Conservation (phyloP, 805 yeast genomes). For the Saturnispora silvae region DNA sequence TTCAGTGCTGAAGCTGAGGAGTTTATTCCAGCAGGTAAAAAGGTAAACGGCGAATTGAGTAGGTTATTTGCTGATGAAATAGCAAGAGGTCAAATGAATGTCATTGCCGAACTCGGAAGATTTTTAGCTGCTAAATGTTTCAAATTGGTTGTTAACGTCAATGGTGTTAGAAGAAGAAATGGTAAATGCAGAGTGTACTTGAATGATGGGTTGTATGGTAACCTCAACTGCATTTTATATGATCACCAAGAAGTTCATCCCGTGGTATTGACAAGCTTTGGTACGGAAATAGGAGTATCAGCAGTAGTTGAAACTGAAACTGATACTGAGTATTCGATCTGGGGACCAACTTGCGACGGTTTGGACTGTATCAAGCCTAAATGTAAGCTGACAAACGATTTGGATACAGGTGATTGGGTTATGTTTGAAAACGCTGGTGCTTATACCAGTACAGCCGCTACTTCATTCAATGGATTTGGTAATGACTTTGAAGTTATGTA, state of each 20-base stretch:
- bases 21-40: conserved; percentile 48
- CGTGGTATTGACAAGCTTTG: conserved; percentile 45
- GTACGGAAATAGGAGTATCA: neutral
- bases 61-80: conserved; percentile 43
- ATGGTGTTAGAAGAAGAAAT: conserved; percentile 55
- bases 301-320: neutral
- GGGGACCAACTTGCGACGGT: conserved; percentile 99
- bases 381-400: conserved; percentile 44
- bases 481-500: conserved; percentile 50
- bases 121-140: conserved; percentile 79
- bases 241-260: conserved; percentile 83
- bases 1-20: conserved; percentile 41
- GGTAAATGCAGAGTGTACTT: conserved; percentile 62
- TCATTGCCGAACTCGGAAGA: conserved; percentile 94
- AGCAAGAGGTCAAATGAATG: conserved; percentile 23
- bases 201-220: conserved; percentile 94
- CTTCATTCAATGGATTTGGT: conserved; percentile 83
- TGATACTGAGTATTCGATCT: conserved; percentile 45
- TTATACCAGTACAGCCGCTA: conserved; percentile 86
- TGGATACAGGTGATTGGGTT: conserved; percentile 85
- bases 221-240: conserved; percentile 83
- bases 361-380: conserved; percentile 65
- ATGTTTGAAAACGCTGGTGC: conserved; percentile 82
- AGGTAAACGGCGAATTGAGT: conserved; percentile 46
- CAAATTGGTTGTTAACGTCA: conserved; percentile 72